These are phyloP conservation scores for Picea engelmannii DNA, from an alignment of 83 land plant genomes.

Conservation along the genomic window DNA sequence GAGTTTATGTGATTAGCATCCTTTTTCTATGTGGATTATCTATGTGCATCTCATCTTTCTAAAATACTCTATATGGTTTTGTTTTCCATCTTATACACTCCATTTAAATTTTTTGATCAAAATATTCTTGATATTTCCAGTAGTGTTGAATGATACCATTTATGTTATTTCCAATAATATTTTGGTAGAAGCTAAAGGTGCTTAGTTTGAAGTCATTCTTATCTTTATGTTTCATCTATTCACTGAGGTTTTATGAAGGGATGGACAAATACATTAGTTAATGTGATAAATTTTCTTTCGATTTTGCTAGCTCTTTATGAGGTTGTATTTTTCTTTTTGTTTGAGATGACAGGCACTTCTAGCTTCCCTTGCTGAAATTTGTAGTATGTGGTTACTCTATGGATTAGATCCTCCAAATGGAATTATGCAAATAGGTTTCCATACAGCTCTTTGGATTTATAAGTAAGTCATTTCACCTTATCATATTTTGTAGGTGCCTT, in stretches of 20 bases:
- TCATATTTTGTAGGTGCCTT: too few relatives aligned
- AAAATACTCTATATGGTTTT: not conserved
- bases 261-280: not conserved
- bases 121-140: not conserved
- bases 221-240: not conserved
- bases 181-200: too few relatives aligned
- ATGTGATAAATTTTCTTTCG: not conserved
- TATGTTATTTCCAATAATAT: not conserved
- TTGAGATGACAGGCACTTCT: conserved; percentile 60
- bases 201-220: too few relatives aligned
- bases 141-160: not conserved
- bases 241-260: not conserved
- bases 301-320: not conserved
- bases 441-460: conserved; percentile 84
- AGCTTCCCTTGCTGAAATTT: conserved; percentile 82
- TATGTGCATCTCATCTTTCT: not conserved
- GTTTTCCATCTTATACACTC: not conserved
- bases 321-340: not conserved
- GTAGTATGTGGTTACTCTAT: conserved; percentile 77
- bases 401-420: conserved; percentile 67
- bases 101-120: not conserved
- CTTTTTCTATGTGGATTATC: not conserved
- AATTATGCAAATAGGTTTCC: conserved; percentile 78
- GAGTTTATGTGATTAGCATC: not conserved
- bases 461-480: conserved; percentile 40